phyloP scores from a whole-genome alignment of 2,329 filamentous ascomycete genomes.

The Cordyceps militaris region DNA sequence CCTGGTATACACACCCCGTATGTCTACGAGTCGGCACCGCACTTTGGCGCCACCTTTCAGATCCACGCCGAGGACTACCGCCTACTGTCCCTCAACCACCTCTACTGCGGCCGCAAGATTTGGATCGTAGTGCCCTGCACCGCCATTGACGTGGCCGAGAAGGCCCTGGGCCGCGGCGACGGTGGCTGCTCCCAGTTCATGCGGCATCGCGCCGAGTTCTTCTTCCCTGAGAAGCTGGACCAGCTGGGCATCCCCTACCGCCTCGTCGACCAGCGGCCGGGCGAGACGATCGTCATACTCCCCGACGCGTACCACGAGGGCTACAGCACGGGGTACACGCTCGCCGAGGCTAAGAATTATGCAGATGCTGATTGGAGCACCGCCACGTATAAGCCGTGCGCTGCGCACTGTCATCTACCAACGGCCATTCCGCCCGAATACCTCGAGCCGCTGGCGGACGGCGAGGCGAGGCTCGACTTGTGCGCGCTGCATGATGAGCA shows the following conservation, averaged over 20 bases:
- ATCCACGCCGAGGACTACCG: conserved; percentile 35
- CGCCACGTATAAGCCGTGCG: conserved; percentile 29
- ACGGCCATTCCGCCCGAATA: conserved; percentile 31
- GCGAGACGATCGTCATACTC: conserved; percentile 33
- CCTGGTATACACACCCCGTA: conserved; percentile 35
- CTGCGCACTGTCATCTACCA: conserved; percentile 25
- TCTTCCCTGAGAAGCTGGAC: conserved; percentile 33
- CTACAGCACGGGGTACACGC: conserved; percentile 35
- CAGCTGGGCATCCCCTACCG: conserved; percentile 31
- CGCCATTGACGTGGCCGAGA: conserved; percentile 28
- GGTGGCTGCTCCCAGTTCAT: conserved; percentile 33
- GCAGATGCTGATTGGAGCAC: conserved; percentile 30
- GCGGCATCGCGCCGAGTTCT: conserved; percentile 34
- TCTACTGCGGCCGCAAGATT: conserved; percentile 34
- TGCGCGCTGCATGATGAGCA: conserved; percentile 23
- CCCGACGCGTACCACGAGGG: conserved; percentile 35
- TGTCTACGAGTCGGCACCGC: conserved; percentile 32
- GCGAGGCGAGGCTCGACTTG: conserved; percentile 28
- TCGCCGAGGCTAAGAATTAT: conserved; percentile 35
- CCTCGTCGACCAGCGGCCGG: conserved; percentile 32
- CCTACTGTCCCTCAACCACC: conserved; percentile 31
- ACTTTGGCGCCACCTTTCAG: conserved; percentile 34
- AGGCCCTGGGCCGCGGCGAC: conserved; percentile 25
- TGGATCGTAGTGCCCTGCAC: conserved; percentile 33
- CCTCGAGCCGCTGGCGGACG: conserved; percentile 25